These are phyloP conservation scores for Leptographium flavum DNA, from an alignment of 2,329 filamentous ascomycete genomes.

Conservation along the genomic window DNA sequence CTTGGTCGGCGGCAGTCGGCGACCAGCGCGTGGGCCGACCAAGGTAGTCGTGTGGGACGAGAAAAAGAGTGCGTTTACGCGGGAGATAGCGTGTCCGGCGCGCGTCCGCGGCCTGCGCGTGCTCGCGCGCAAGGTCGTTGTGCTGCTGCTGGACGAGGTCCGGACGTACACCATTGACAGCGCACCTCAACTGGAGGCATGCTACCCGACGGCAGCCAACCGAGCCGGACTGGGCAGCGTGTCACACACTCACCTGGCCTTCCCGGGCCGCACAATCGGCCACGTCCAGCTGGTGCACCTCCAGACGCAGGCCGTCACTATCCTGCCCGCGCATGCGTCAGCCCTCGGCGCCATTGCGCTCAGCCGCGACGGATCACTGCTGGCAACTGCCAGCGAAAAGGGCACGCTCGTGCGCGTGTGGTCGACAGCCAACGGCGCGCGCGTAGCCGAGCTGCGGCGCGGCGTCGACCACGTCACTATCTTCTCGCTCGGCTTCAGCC, in stretches of 20 bases:
- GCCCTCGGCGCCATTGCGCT: slow-evolving; percentile 65
- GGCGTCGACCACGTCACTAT: slow-evolving; percentile 81
- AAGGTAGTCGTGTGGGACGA: slow-evolving; percentile 94
- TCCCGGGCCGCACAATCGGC: slow-evolving; percentile 75
- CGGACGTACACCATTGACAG: slow-evolving; percentile 69
- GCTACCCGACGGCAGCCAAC: slow-evolving; percentile 81
- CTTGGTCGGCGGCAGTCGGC: slow-evolving; percentile 74
- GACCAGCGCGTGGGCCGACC: slow-evolving; percentile 75
- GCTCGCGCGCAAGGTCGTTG: slow-evolving; percentile 59
- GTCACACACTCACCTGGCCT: slow-evolving; percentile 55
- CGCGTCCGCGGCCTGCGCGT: slow-evolving; percentile 69
- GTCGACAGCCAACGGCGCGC: slow-evolving; percentile 64
- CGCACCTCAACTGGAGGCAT: slow-evolving; percentile 52
- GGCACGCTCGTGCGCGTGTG: slow-evolving; percentile 85
- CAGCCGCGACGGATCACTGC: slow-evolving; percentile 62
- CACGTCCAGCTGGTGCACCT: slow-evolving; percentile 83
- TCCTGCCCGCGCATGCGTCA: slow-evolving; percentile 80
- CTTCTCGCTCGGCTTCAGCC: slow-evolving; percentile 79
- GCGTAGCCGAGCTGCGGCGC: slow-evolving; percentile 70
- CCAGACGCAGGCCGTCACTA: slow-evolving; percentile 68
- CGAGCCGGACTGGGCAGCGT: slow-evolving; percentile 67
- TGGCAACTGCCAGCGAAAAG: slow-evolving; percentile 84
- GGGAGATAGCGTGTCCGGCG: slow-evolving; percentile 70
- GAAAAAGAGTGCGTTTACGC: slow-evolving; percentile 52
- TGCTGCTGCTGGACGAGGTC: slow-evolving; percentile 70